Evolutionary conservation across 2,329 filamentous ascomycete genomes (phyloP).

Genomic region (Ascochyta rabiei): DNA sequence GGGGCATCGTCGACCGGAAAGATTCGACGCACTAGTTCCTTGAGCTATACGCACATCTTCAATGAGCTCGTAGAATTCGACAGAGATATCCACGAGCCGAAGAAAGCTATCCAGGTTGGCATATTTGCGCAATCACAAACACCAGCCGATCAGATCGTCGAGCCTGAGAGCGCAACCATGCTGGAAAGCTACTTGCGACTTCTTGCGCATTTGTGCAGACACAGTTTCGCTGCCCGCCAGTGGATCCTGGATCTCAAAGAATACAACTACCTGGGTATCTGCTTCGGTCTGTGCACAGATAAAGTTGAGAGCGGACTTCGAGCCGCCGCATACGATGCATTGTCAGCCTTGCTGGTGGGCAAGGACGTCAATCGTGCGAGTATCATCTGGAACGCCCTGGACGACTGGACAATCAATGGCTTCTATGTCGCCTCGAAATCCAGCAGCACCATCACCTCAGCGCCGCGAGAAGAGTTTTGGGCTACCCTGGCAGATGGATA

Average conservation of each 20-base stretch:
- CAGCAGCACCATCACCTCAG: slow-evolving; percentile 28
- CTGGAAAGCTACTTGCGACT: slow-evolving; percentile 91
- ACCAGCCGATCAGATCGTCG: slow-evolving; percentile 66
- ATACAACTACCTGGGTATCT: slow-evolving; percentile 72
- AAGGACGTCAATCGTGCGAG: slow-evolving; percentile 72
- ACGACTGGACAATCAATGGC: slow-evolving; percentile 69
- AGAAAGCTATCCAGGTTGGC: slow-evolving; percentile 66
- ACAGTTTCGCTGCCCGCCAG: slow-evolving; percentile 73
- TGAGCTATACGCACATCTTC: slow-evolving; percentile 94
- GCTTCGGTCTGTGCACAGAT: slow-evolving; percentile 80
- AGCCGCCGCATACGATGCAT: slow-evolving; percentile 80
- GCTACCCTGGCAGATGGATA: slow-evolving; percentile 77
- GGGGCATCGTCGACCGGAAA: slow-evolving; percentile 71
- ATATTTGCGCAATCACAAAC: slow-evolving; percentile 51
- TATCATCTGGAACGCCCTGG: slow-evolving; percentile 79
- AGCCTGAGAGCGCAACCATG: slow-evolving; percentile 96
- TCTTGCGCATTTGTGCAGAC: slow-evolving; percentile 78
- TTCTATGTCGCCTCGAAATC: slow-evolving; percentile 44
- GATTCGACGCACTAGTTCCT: slow-evolving; percentile 79
- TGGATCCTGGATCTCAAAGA: slow-evolving; percentile 73
- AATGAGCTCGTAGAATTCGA: slow-evolving; percentile 87
- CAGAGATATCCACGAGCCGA: slow-evolving; percentile 75
- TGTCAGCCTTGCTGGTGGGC: slow-evolving; percentile 75
- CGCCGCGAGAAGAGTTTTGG: slow-evolving; percentile 59
- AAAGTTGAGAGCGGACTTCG: slow-evolving; percentile 77